A percentile compares a stretch with the other conserved stretches of the same genome.
These are phyloP conservation scores for Phyllosticta ampelicida DNA, from an alignment of 2,329 filamentous ascomycete species.

Conservation along the genomic window DNA sequence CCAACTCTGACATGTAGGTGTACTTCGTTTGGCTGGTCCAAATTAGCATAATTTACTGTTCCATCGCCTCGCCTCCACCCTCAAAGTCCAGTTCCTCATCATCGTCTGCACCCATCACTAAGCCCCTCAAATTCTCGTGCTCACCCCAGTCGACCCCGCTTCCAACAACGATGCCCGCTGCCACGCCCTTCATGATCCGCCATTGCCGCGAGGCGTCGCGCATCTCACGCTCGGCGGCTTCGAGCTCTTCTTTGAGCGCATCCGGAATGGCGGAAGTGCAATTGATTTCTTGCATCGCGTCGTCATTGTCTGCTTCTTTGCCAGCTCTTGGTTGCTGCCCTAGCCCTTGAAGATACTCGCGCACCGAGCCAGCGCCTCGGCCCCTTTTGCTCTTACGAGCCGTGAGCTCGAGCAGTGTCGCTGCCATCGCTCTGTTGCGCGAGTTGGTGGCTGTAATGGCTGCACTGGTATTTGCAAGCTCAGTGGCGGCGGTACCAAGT, in stretches of 20 bases:
- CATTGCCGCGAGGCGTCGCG: conserved; percentile 55
- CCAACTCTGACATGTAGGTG: too few relatives aligned
- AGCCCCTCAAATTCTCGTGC: conserved; percentile 51
- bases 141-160: conserved; percentile 75
- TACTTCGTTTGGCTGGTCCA: too few relatives aligned
- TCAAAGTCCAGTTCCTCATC: conserved; percentile 23
- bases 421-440: conserved; percentile 53
- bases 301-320: not conserved
- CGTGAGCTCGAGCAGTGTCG: conserved; percentile 52
- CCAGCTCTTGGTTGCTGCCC: not conserved
- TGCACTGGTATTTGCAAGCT: conserved; percentile 47
- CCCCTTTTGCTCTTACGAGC: conserved; percentile 24
- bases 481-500: conserved; percentile 40
- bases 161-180: conserved; percentile 67
- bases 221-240: conserved; percentile 47
- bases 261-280: not conserved
- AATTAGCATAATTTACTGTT: not conserved
- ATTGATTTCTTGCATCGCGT: not conserved
- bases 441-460: conserved; percentile 46
- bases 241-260: conserved; percentile 33
- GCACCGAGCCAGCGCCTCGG: not conserved
- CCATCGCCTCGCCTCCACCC: not conserved
- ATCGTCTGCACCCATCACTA: conserved; percentile 56
- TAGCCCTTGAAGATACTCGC: conserved; percentile 27
- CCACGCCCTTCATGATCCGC: conserved; percentile 65